phyloP scores from a whole-genome alignment of 345 rosid genomes.

The Pistacia atlantica region DNA sequence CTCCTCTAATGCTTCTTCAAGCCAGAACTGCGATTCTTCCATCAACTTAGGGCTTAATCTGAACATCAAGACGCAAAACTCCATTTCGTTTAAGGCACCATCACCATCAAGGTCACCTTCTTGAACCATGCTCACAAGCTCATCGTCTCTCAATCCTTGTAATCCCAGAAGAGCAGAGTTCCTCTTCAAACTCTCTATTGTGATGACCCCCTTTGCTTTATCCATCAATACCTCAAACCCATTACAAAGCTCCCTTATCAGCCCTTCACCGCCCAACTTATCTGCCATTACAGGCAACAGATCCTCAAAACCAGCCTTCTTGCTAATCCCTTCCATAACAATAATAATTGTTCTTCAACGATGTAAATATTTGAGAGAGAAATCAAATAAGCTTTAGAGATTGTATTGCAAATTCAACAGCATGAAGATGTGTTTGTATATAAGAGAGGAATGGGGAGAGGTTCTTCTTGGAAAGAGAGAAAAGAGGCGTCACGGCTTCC shows the following conservation, averaged over 20 bases:
- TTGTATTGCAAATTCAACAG: not conserved
- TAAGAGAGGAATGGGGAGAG: constrained; percentile 4
- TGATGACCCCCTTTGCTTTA: constrained; percentile 46
- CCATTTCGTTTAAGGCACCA: constrained; percentile 50
- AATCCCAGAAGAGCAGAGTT: constrained; percentile 48
- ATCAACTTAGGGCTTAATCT: constrained; percentile 61
- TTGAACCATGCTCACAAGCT: constrained; percentile 47
- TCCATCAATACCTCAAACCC: constrained; percentile 60
- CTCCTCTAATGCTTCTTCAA: constrained; percentile 33
- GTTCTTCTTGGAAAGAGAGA: constrained; percentile 35
- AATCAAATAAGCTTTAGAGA: not conserved
- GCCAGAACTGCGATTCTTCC: constrained; percentile 48
- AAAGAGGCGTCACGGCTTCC: constrained; percentile 7
- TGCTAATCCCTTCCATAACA: constrained; percentile 25
- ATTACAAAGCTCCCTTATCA: constrained; percentile 49
- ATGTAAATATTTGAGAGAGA: too few species aligned
- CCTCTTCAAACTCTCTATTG: constrained; percentile 49
- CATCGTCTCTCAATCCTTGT: constrained; percentile 40
- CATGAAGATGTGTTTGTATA: not conserved
- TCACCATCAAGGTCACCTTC: constrained; percentile 62
- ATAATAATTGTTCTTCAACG: not conserved
- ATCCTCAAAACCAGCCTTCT: constrained; percentile 45
- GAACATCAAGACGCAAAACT: constrained; percentile 65
- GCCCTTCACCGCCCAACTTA: constrained; percentile 59
- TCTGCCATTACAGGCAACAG: constrained; percentile 54